Evolutionary conservation across 2,329 filamentous ascomycete species (phyloP).

Genomic region (Ceratocystiopsis minuta): DNA sequence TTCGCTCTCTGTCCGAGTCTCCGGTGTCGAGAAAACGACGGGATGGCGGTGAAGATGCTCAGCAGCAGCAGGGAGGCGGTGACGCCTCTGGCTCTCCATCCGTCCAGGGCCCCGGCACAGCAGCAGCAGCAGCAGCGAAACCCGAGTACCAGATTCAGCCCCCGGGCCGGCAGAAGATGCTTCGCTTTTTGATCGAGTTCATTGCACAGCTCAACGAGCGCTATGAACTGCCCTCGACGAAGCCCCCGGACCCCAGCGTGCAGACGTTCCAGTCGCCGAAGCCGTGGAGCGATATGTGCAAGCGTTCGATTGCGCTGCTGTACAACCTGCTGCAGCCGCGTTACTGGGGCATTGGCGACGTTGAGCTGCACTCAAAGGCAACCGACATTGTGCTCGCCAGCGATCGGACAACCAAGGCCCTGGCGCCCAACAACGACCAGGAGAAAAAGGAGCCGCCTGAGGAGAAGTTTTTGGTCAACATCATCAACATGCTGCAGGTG

Average conservation of each 20-base stretch:
- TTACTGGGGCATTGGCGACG: conserved; percentile 81
- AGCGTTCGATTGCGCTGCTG: conserved; percentile 66
- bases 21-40: conserved; percentile 60
- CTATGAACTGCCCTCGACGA: conserved; percentile 57
- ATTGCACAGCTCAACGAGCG: conserved; percentile 80
- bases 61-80: conserved; percentile 14
- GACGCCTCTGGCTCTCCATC: background rate
- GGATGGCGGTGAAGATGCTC: conserved; percentile 31
- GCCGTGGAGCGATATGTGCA: conserved; percentile 59
- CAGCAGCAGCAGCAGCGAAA: conserved; percentile 12
- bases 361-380: conserved; percentile 80
- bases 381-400: conserved; percentile 71
- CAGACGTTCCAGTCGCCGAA: conserved; percentile 29
- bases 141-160: conserved; percentile 50
- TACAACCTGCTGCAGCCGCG: conserved; percentile 70
- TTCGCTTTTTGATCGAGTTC: conserved; percentile 92
- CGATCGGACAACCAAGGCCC: conserved; percentile 50
- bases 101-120: conserved; percentile 11
- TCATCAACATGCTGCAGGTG: conserved; percentile 88
- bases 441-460: conserved; percentile 48
- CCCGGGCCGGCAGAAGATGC: conserved; percentile 55
- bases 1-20: conserved; percentile 40
- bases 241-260: conserved; percentile 35
- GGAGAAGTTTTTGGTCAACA: conserved; percentile 68
- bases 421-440: conserved; percentile 32